A percentile compares a stretch with the other conserved stretches of the same genome.
Evolutionary conservation across 257 asterid species (phyloP).

Genomic region (Solanum phureja): DNA sequence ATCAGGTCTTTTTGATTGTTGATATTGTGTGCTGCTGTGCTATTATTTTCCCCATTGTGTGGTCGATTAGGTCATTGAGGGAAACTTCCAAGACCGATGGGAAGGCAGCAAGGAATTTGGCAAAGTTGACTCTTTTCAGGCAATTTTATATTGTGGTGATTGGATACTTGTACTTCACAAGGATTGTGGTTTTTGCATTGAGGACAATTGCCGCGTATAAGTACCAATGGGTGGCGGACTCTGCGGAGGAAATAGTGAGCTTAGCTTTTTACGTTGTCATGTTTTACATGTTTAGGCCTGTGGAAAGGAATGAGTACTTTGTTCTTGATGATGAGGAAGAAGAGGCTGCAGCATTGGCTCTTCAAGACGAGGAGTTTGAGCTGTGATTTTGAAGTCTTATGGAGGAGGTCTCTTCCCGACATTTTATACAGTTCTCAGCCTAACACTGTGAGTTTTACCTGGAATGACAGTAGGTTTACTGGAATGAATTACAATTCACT

Average conservation of each 20-base stretch:
- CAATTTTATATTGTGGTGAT: slow-evolving; percentile 91
- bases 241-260: slow-evolving; percentile 89
- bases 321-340: slow-evolving; percentile 87
- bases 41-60: slow-evolving; percentile 86
- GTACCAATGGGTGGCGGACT: slow-evolving; percentile 92
- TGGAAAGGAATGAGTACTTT: slow-evolving; percentile 79
- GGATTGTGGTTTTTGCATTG: slow-evolving; percentile 91
- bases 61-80: slow-evolving; percentile 95
- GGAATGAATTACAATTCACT: not conserved
- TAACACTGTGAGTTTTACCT: slow-evolving; percentile 20
- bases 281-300: slow-evolving; percentile 98
- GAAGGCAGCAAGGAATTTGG: slow-evolving; percentile 92
- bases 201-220: slow-evolving; percentile 81
- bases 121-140: slow-evolving; percentile 86
- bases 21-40: slow-evolving; percentile 92
- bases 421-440: slow-evolving; percentile 12
- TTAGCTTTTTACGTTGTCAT: slow-evolving; percentile 68
- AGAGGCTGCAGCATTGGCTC: slow-evolving; percentile 88
- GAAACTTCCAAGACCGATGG: slow-evolving; percentile 97
- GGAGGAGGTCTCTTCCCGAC: slow-evolving; percentile 14
- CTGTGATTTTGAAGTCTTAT: slow-evolving; percentile 40
- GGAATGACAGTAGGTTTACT: not conserved
- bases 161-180: slow-evolving; percentile 88
- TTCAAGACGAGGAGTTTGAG: slow-evolving; percentile 83
- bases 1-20: slow-evolving; percentile 80